A percentile compares a stretch with the other conserved stretches of the same genome.
Conservation (phyloP, 306 rosid species). For the Pueraria montana region DNA sequence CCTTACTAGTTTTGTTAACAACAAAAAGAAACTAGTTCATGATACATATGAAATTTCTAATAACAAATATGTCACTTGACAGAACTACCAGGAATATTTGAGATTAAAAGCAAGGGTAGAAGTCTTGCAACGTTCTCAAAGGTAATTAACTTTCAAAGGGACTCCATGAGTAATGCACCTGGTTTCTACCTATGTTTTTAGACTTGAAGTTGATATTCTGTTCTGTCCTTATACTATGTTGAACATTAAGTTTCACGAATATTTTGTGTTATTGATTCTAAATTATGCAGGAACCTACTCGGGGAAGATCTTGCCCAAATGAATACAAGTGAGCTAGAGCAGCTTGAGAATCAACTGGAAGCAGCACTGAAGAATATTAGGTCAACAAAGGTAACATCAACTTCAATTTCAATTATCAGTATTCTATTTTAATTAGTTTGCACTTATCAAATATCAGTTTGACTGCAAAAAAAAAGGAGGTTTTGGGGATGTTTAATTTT, state of each 20-base stretch:
- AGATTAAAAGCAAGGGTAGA: constrained; percentile 83
- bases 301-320: constrained; percentile 86
- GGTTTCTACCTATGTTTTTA: background rate
- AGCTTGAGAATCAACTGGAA: constrained; percentile 85
- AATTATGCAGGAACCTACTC: constrained; percentile 69
- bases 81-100: constrained; percentile 79
- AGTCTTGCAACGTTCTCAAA: constrained; percentile 79
- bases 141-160: constrained; percentile 54
- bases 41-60: background rate
- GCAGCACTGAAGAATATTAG: constrained; percentile 73
- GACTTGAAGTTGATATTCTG: background rate
- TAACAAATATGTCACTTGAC: constrained; percentile 42
- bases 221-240: background rate
- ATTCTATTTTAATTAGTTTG: background rate
- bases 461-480: background rate
- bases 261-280: constrained; percentile 6
- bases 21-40: too few relatives aligned
- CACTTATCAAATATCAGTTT: background rate
- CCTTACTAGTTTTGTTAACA: too few relatives aligned
- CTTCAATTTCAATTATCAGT: constrained; percentile 10
- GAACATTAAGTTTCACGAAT: background rate
- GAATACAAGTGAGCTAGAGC: constrained; percentile 72
- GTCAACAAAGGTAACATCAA: constrained; percentile 72
- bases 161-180: background rate
- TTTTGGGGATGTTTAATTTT: background rate